These are phyloP conservation scores for Gloeopeniophorella convolvens DNA, from an alignment of 768 basidiomycete genomes.

Conservation along the genomic window DNA sequence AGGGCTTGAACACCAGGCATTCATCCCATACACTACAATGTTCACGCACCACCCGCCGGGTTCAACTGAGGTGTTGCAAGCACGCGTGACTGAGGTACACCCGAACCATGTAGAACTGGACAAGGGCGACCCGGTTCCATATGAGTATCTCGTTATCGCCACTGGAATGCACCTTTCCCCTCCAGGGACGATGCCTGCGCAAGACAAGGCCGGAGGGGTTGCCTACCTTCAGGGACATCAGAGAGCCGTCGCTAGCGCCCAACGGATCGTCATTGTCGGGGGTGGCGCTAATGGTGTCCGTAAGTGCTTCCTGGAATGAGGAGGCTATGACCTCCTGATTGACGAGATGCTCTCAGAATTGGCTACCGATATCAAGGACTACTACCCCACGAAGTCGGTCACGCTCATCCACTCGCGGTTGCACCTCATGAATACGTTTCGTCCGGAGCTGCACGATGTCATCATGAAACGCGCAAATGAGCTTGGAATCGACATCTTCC, in stretches of 20 bases:
- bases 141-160: slow-evolving; percentile 32
- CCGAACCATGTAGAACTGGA: slow-evolving; percentile 22
- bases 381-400: slow-evolving; percentile 22
- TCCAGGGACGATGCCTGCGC: slow-evolving; percentile 17
- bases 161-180: slow-evolving; percentile 27
- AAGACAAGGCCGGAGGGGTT: slow-evolving; percentile 26
- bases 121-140: slow-evolving; percentile 24
- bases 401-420: slow-evolving; percentile 26
- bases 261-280: slow-evolving; percentile 31
- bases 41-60: slow-evolving; percentile 23
- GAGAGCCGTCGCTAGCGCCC: slow-evolving; percentile 26
- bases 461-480: slow-evolving; percentile 20
- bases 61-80: slow-evolving; percentile 23
- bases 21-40: slow-evolving; percentile 30
- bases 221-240: slow-evolving; percentile 27
- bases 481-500: slow-evolving; percentile 21
- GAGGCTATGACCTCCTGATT: not conserved
- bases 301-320: slow-evolving; percentile 14
- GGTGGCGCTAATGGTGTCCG: slow-evolving; percentile 36
- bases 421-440: slow-evolving; percentile 25
- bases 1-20: slow-evolving; percentile 26
- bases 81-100: slow-evolving; percentile 20
- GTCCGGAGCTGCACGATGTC: slow-evolving; percentile 25
- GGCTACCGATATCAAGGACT: slow-evolving; percentile 25
- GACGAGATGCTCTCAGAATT: slow-evolving; percentile 24